Percentiles rank a stretch among this genome's conserved stretches.
These are phyloP conservation scores for Daedaleopsis sinensis DNA, from an alignment of 768 basidiomycete species.

Conservation along the genomic window DNA sequence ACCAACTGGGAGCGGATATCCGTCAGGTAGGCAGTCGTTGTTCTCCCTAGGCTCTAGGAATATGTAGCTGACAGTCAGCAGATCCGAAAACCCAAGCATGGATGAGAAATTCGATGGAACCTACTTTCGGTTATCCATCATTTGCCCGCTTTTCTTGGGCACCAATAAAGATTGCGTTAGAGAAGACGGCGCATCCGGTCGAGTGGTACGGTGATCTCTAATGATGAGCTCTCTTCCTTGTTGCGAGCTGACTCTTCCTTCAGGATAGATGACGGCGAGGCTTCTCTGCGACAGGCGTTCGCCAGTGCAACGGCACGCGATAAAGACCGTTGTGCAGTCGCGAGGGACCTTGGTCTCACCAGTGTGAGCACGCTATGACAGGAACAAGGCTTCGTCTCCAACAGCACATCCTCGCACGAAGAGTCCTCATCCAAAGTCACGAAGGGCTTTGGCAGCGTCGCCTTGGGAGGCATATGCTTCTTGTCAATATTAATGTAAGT, in stretches of 20 bases:
- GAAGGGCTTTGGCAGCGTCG: no score
- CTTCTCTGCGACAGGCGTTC: constrained; percentile 76
- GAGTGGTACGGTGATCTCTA: constrained; percentile 65
- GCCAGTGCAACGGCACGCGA: constrained; percentile 69
- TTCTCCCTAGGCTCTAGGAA: not conserved
- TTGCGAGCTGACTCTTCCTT: not conserved
- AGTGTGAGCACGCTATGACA: constrained; percentile 69
- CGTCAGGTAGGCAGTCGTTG: constrained; percentile 58
- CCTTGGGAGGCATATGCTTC: no score
- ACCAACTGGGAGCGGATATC: constrained; percentile 84
- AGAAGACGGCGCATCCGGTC: constrained; percentile 75
- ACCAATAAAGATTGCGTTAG: constrained; percentile 83
- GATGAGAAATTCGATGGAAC: constrained; percentile 75
- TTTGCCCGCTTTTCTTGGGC: constrained; percentile 95
- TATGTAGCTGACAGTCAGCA: constrained; percentile 28
- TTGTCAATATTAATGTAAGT: no score
- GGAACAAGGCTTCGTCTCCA: no score
- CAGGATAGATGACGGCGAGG: constrained; percentile 87
- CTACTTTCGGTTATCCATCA: constrained; percentile 90
- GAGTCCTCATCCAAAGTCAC: not conserved
- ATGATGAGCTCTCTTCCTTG: no score
- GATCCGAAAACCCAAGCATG: constrained; percentile 94
- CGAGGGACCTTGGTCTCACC: constrained; percentile 73
- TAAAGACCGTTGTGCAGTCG: constrained; percentile 70
- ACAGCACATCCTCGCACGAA: not conserved